These are phyloP conservation scores for Alternaria sp. DNA, from an alignment of 2,329 filamentous ascomycete species.

Conservation along the genomic window DNA sequence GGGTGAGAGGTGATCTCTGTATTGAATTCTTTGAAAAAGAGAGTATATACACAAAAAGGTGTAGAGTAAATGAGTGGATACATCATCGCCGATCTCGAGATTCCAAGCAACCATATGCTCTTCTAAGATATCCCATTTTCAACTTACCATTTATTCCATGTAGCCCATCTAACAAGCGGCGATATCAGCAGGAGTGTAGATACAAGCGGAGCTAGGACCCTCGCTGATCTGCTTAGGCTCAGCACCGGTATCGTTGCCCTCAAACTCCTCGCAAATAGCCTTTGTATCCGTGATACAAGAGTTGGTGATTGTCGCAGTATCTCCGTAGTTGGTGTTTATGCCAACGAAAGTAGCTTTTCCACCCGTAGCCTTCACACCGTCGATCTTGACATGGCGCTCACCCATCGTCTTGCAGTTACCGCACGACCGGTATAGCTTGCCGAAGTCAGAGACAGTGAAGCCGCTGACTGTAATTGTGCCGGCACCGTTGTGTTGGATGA, in stretches of 20 bases:
- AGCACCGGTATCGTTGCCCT: conserved; percentile 39
- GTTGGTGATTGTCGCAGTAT: conserved; percentile 56
- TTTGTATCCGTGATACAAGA: conserved; percentile 41
- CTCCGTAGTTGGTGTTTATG: conserved; percentile 62
- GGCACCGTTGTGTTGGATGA: conserved; percentile 54
- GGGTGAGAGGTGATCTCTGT: background rate
- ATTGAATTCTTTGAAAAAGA: background rate
- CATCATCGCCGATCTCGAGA: background rate
- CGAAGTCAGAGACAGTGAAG: conserved; percentile 48
- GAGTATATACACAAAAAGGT: background rate
- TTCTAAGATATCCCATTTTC: background rate
- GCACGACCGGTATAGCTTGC: conserved; percentile 58
- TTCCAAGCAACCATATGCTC: conserved; percentile 3
- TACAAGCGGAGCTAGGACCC: conserved; percentile 26
- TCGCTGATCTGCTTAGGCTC: conserved; percentile 41
- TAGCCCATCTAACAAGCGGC: conserved; percentile 23
- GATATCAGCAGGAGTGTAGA: conserved; percentile 33
- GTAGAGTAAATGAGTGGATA: conserved; percentile 1
- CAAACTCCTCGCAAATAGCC: conserved; percentile 46
- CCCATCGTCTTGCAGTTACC: conserved; percentile 59
- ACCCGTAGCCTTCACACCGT: conserved; percentile 54
- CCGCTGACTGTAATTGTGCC: conserved; percentile 51
- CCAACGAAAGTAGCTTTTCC: conserved; percentile 55
- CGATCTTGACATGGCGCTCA: conserved; percentile 55
- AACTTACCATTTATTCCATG: background rate